Evolutionary conservation across 1,284 basidiomycete genomes (phyloP).

Genomic region (Takashimella koratensis): DNA sequence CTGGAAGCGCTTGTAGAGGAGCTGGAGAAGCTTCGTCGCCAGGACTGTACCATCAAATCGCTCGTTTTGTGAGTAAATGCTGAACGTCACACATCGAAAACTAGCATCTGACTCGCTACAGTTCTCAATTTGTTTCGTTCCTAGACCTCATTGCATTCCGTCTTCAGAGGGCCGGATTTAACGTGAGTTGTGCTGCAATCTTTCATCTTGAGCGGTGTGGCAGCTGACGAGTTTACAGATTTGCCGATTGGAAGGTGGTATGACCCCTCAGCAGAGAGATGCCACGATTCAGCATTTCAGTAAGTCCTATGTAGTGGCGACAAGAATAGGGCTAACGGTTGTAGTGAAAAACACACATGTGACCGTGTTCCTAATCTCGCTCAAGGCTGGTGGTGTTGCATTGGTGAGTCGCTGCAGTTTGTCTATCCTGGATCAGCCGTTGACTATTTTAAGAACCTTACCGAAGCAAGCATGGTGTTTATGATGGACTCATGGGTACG

Average conservation of each 20-base stretch:
- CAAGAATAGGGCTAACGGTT: constrained; percentile 3
- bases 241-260: constrained; percentile 91
- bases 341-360: constrained; percentile 88
- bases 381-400: constrained; percentile 96
- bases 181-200: constrained; percentile 53
- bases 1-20: constrained; percentile 97
- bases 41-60: constrained; percentile 92
- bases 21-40: constrained; percentile 71
- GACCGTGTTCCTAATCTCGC: constrained; percentile 87
- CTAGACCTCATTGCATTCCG: constrained; percentile 84
- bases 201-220: no score
- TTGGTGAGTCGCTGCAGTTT: constrained; percentile 16
- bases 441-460: constrained; percentile 63
- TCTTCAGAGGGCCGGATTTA: constrained; percentile 85
- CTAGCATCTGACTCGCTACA: constrained; percentile 2
- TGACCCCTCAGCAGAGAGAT: constrained; percentile 94
- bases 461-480: constrained; percentile 90
- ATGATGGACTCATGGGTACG: constrained; percentile 50
- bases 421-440: background rate
- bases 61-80: constrained; percentile 77
- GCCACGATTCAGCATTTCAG: constrained; percentile 93
- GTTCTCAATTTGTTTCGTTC: constrained; percentile 45
- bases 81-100: constrained; percentile 62
- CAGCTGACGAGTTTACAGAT: no score
- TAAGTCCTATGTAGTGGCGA: constrained; percentile 47